Conservation (phyloP, 805 yeast species). For the Brettanomyces naardenensis region DNA sequence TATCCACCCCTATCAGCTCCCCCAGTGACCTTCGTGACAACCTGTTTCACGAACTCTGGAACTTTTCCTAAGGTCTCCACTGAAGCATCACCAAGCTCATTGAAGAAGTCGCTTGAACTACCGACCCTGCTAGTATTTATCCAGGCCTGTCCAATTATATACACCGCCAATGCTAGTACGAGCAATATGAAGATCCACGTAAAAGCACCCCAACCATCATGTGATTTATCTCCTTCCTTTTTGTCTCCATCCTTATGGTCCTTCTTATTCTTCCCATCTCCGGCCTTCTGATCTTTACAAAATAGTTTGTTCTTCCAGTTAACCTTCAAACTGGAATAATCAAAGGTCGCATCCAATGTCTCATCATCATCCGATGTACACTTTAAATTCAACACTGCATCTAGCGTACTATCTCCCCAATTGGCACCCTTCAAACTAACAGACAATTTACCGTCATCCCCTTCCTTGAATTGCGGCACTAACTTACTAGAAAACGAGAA, state of each 20-base stretch:
- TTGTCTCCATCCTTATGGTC: constrained; percentile 23
- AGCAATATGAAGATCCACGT: constrained; percentile 73
- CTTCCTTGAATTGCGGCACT: constrained; percentile 26
- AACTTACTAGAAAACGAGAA: constrained; percentile 46
- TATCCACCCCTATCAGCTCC: constrained; percentile 76
- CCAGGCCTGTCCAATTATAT: constrained; percentile 70
- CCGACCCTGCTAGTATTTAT: constrained; percentile 60
- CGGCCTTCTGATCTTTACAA: constrained; percentile 18
- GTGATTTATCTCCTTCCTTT: constrained; percentile 18
- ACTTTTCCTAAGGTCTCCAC: constrained; percentile 48
- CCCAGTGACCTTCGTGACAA: constrained; percentile 58
- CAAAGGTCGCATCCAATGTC: constrained; percentile 28
- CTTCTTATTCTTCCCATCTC: constrained; percentile 15
- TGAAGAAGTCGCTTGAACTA: constrained; percentile 57
- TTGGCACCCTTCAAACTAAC: constrained; percentile 41
- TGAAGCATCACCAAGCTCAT: constrained; percentile 64
- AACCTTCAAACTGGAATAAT: constrained; percentile 23
- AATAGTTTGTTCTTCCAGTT: constrained; percentile 16
- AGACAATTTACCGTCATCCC: constrained; percentile 20
- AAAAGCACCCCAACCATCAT: constrained; percentile 66
- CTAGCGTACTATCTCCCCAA: constrained; percentile 55
- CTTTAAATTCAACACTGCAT: constrained; percentile 37
- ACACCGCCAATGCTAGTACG: constrained; percentile 56
- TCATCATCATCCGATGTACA: constrained; percentile 32
- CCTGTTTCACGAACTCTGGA: constrained; percentile 62